These are phyloP conservation scores for Mycosphaerella sp. DNA, from an alignment of 2,329 filamentous ascomycete genomes.

Conservation along the genomic window DNA sequence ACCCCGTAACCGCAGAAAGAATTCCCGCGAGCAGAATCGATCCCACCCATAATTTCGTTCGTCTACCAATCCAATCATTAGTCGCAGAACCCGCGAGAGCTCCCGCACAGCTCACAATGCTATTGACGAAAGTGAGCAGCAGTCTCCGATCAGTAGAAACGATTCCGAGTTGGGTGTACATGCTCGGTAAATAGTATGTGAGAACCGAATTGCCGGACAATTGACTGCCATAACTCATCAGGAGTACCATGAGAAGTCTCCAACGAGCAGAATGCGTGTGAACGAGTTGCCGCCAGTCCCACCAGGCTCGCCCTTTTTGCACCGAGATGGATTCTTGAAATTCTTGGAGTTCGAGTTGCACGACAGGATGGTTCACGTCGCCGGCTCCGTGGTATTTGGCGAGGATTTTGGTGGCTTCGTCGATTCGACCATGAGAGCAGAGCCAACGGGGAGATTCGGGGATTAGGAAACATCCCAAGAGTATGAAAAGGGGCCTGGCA, in stretches of 20 bases:
- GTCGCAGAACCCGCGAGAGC: slow-evolving; percentile 10
- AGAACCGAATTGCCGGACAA: slow-evolving; percentile 8
- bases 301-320: slow-evolving; percentile 10
- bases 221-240: slow-evolving; percentile 11
- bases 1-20: slow-evolving; percentile 9
- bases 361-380: slow-evolving; percentile 9
- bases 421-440: slow-evolving; percentile 12
- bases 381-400: slow-evolving; percentile 16
- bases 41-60: slow-evolving; percentile 9
- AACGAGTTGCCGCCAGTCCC: slow-evolving; percentile 11
- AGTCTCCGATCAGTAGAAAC: slow-evolving; percentile 7
- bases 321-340: slow-evolving; percentile 13
- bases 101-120: slow-evolving; percentile 11
- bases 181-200: slow-evolving; percentile 9
- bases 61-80: slow-evolving; percentile 8
- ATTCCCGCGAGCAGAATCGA: slow-evolving; percentile 7
- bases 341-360: slow-evolving; percentile 12
- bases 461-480: slow-evolving; percentile 10
- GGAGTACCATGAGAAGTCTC: slow-evolving; percentile 8
- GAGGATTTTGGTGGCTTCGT: slow-evolving; percentile 14
- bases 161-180: slow-evolving; percentile 11
- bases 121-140: slow-evolving; percentile 9
- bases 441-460: slow-evolving; percentile 17
- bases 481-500: slow-evolving; percentile 5
- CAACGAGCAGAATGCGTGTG: slow-evolving; percentile 10